Evolutionary conservation across 768 basidiomycete genomes (phyloP).

Genomic region (Mycena leptocephala): DNA sequence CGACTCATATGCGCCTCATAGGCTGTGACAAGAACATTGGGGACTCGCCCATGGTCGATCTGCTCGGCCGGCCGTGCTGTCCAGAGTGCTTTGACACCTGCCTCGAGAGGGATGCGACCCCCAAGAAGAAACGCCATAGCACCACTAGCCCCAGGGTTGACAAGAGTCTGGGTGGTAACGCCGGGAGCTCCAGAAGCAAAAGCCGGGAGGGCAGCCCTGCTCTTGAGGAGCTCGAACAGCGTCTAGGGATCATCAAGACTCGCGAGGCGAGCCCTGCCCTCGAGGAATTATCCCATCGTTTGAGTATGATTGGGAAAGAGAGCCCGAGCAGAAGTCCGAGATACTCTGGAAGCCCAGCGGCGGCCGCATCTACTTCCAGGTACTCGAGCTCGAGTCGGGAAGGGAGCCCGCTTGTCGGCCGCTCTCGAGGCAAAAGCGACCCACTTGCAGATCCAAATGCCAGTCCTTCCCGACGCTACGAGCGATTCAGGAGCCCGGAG

Average conservation of each 20-base stretch:
- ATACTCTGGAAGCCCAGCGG: slow-evolving; percentile 26
- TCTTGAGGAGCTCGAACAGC: slow-evolving; percentile 76
- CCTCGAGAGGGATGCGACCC: slow-evolving; percentile 70
- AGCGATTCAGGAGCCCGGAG: slow-evolving; percentile 45
- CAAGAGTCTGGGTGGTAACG: slow-evolving; percentile 60
- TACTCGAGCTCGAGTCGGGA: slow-evolving; percentile 43
- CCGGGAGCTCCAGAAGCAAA: slow-evolving; percentile 52
- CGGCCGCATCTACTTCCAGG: slow-evolving; percentile 42
- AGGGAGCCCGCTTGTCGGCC: slow-evolving; percentile 47
- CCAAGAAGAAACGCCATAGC: slow-evolving; percentile 54
- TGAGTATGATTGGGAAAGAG: slow-evolving; percentile 58
- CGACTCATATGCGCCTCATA: slow-evolving; percentile 23
- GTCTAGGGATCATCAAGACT: slow-evolving; percentile 70
- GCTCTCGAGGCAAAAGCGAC: slow-evolving; percentile 29
- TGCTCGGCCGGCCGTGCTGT: slow-evolving; percentile 87
- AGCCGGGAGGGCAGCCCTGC: slow-evolving; percentile 73
- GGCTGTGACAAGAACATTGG: slow-evolving; percentile 84
- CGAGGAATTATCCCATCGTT: slow-evolving; percentile 65
- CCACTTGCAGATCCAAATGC: slow-evolving; percentile 24
- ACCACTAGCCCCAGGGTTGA: slow-evolving; percentile 49
- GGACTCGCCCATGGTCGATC: slow-evolving; percentile 84
- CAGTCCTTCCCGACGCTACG: slow-evolving; percentile 40
- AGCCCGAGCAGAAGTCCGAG: slow-evolving; percentile 42
- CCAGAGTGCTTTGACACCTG: slow-evolving; percentile 87
- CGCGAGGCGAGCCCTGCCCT: slow-evolving; percentile 71